Evolutionary conservation across 2,329 filamentous ascomycete genomes (phyloP).

Genomic region (Coniochaeta sp.): DNA sequence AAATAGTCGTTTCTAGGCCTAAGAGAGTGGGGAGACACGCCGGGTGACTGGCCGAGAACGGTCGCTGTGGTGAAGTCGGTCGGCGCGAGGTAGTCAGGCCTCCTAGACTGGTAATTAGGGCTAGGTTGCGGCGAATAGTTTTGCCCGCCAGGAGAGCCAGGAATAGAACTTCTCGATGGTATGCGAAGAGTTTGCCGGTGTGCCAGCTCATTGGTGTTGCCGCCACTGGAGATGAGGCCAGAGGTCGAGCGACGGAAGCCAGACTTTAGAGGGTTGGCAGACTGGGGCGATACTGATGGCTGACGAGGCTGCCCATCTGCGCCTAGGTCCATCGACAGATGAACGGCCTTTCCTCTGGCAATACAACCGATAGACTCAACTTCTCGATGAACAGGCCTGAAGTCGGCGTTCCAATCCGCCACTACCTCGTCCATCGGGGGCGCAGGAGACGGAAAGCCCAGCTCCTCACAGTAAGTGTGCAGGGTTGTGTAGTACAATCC

Average conservation of each 20-base stretch:
- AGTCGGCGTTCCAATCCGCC: conserved; percentile 54
- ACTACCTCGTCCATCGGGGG: conserved; percentile 67
- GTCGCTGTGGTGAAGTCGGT: conserved; percentile 39
- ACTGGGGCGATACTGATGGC: conserved; percentile 4
- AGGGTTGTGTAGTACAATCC: conserved; percentile 72
- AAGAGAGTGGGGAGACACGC: conserved; percentile 1
- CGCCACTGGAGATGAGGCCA: conserved; percentile 30
- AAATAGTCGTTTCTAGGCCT: conserved; percentile 2
- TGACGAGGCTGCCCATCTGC: conserved; percentile 21
- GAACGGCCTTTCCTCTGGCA: conserved; percentile 58
- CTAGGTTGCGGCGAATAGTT: conserved; percentile 18
- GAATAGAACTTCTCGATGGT: conserved; percentile 18
- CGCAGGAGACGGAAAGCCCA: conserved; percentile 62
- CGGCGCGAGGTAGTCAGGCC: conserved; percentile 26
- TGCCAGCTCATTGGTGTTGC: neutral
- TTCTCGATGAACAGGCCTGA: conserved; percentile 56
- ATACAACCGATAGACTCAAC: conserved; percentile 59
- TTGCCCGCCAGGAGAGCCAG: conserved; percentile 6
- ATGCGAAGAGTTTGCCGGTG: conserved; percentile 19
- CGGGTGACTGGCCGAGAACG: conserved; percentile 20
- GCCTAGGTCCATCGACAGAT: conserved; percentile 33
- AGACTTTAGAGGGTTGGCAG: conserved; percentile 13
- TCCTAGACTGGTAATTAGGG: conserved; percentile 12
- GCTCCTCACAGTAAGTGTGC: conserved; percentile 63
- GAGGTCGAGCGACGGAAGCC: conserved; percentile 30